Evolutionary conservation across 1,139 yeast species (phyloP), one percentile per base, ranked within the genome.

Genomic region (Arxiozyma telluris): DNA sequence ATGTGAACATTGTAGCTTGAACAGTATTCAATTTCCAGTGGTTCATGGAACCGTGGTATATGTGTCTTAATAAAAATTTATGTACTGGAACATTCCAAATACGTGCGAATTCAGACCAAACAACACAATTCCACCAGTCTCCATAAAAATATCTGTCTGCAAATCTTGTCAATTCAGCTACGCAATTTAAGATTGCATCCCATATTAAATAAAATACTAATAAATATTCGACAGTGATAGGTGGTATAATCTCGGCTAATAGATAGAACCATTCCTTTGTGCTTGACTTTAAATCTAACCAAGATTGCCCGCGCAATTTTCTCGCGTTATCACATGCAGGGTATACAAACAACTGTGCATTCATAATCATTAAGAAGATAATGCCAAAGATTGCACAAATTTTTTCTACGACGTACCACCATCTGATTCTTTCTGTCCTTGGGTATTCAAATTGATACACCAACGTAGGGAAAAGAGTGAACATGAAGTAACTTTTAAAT

Each of bases 61-160:
- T 96, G 66, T 91, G 97, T 58, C 97, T 79, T 48, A 88, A 74
- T 57, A 91, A 73, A 63, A 91, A 91, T 60, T 82, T 79, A 68
- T 91, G 96, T 17, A 91, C 96, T 0, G 96, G 96, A 5, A 80
- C 78, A 67, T 91, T 90, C 97, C 98, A 91, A 59, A 86, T 81
- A 59, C 96, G 77, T 7, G 96, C 85, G 71, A 86, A 91, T 67
- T 88, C 90, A 50, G 87, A 86, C 95, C 96, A 91, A 49, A 88
- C 85, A 39, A 84, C 80, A 58, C 93, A 85, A 61, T 90, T 87
- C 96, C 96, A 90, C 97, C 97, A 90, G 41, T 88, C 86, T 1
- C 94, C 93, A 64, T 90, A 90, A 67, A 90, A 90, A 60, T 84
- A 86, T 46, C 97, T 78, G 67, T 90, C 96, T 1, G 89, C 96